Base-by-base conservation (phyloP, 768 basidiomycete genomes). In the Leccinellum luteum region DNA sequence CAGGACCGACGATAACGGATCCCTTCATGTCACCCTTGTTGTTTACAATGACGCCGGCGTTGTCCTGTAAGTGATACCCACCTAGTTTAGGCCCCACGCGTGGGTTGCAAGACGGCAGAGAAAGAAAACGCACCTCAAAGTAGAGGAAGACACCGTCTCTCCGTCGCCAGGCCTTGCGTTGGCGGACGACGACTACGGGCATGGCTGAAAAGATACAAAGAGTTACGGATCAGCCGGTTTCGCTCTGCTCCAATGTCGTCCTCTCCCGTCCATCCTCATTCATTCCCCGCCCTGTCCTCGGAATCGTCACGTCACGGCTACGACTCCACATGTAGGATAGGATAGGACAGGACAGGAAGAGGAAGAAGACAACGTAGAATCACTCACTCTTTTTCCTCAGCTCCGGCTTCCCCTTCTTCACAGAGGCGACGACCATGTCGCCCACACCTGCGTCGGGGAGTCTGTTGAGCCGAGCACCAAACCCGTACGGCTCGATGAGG, bases 11-110 rank as follows among this genome's bases (percentile, higher is more conserved):
- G 72, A 97, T 96, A 59, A 92, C 92, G 52, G 92, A 95, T 51
- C 96, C 96, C 83, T 99, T 99, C 97, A 99, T 99, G 81, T 99
- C 97, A 69, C 96, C 96, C 84, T 98, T 98, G 71, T 92, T 89
- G 81, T 97, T 98, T 68, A 98, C 94, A 61, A 96, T 96, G 55
- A 96, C 94, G 75, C 94, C 94, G 44, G 94, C 94, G 72, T 95
- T 95, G 77, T 96, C 94, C 89, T 89, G 41, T 19, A 38, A 38
- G 4, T 38, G 35, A 38, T 38, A 9, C 35, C 35, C 17, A 35
- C 17, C 38, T 0, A 19, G n/a, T 41, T 41, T 41, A 12, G 38
- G 38, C 5, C 10, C n/a, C n/a, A 15, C n/a, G 10, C 4, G 3
- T 7, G 3, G 12, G 14, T 17, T 10, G 12, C 38, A n/a, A 41